Evolutionary conservation across 352 stramenopile genomes (phyloP), one percentile per base, ranked within the genome.

Genomic region (Nothophytophthora sp.): DNA sequence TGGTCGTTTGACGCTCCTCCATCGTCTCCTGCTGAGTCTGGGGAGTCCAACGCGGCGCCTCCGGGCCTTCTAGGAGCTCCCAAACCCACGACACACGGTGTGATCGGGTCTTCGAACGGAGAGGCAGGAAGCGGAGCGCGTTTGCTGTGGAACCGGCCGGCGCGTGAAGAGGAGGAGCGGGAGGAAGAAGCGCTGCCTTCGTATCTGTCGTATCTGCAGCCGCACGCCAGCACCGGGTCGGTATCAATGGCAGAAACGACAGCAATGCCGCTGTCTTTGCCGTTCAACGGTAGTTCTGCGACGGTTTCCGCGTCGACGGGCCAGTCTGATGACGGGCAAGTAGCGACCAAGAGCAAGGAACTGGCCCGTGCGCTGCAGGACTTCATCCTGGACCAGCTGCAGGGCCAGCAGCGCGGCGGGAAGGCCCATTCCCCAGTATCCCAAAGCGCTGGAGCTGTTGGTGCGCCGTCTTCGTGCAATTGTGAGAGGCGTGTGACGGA

Each of bases 181-280:
- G 76, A 88, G 42, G 79, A 90, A 30, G 79, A 90, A 33, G 79
- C 79, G 27, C 48, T 90, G 22, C 79, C 79, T 13, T 86, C 79
- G 4, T 90, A 90, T 44, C 42, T 90, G n/a, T 82, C 69, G 43
- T 90, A 90, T 44, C 62, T 90, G 12, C 76, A 86, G 48, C 67
- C 62, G 19, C 48, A 44, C 29, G 58, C 46, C 27, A 8, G 10
- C 38, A 8, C 40, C 45, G 33, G 51, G 3, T 55, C 65, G 2
- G 23, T 66, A 4, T 32, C 42, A 18, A 42, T 51, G 30, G 52
- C 60, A 13, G 29, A 11, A 19, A n/a, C 45, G 38, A 13, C 44
- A 25, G 13, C 49, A 27, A 29, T 40, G 30, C 10, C 49, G 4
- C 19, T 33, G 2, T 34, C 25, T 61, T 15, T 13, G 25, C 0